Conservation (phyloP, 2,329 filamentous ascomycete genomes). For the Rhinocladiella mackenziei region DNA sequence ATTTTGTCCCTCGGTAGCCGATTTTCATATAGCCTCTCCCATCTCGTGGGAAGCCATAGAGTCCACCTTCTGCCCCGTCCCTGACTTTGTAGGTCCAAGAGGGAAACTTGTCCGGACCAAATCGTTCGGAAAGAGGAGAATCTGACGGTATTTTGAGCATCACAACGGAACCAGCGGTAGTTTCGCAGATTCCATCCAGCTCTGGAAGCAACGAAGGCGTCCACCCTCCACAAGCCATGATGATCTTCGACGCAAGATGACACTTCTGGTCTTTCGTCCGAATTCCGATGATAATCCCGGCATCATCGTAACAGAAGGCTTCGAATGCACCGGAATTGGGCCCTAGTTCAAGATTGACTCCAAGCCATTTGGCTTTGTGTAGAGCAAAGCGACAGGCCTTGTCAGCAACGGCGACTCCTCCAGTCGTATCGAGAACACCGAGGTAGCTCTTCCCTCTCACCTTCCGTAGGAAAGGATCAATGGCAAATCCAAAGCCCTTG, state of each 20-base stretch:
- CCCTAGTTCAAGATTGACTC: conserved; percentile 44
- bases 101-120: conserved; percentile 45
- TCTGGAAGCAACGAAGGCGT: conserved; percentile 63
- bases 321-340: conserved; percentile 33
- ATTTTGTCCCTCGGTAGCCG: conserved; percentile 52
- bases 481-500: conserved; percentile 32
- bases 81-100: conserved; percentile 42
- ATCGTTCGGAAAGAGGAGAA: conserved; percentile 42
- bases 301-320: conserved; percentile 21
- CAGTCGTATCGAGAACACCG: conserved; percentile 46
- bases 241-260: conserved; percentile 23
- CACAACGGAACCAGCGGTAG: conserved; percentile 47
- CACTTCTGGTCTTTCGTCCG: conserved; percentile 10
- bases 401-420: conserved; percentile 46
- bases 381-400: conserved; percentile 47
- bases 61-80: conserved; percentile 39
- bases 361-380: conserved; percentile 40
- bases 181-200: conserved; percentile 44
- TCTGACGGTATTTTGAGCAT: conserved; percentile 43
- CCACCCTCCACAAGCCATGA: conserved; percentile 87
- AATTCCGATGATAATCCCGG: conserved; percentile 32
- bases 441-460: conserved; percentile 30
- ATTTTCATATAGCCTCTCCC: conserved; percentile 47
- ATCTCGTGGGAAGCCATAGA: conserved; percentile 49
- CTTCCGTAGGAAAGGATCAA: conserved; percentile 40